Conservation (phyloP, 257 asterid species). For the Primulina eburnea region DNA sequence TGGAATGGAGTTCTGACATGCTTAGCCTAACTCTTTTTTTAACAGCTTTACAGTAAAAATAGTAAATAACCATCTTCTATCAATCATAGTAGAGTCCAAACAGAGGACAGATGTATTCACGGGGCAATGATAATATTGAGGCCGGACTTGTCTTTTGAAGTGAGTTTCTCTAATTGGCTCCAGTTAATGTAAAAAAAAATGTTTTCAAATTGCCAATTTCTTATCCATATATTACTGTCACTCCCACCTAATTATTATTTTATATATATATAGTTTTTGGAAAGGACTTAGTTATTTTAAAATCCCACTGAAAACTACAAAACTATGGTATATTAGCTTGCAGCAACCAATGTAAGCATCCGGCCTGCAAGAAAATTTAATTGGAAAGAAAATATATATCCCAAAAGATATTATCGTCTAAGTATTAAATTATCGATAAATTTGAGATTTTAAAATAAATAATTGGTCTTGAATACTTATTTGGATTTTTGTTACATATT, state of each 20-base stretch:
- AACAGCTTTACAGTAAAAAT: too few species aligned
- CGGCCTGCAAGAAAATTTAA: background rate
- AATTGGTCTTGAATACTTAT: background rate
- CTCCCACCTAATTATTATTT: background rate
- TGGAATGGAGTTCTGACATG: too few species aligned
- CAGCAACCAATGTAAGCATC: conserved; percentile 2
- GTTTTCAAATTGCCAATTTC: background rate
- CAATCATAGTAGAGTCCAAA: background rate
- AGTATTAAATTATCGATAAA: too few species aligned
- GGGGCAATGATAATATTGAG: background rate
- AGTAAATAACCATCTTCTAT: too few species aligned
- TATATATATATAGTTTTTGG: background rate
- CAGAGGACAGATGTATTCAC: background rate
- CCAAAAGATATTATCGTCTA: too few species aligned
- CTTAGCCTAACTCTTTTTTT: too few species aligned
- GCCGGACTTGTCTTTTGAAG: conserved; percentile 20
- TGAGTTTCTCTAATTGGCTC: background rate
- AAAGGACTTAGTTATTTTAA: background rate
- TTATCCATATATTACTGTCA: background rate
- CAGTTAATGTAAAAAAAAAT: background rate
- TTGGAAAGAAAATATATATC: too few species aligned
- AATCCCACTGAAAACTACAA: background rate
- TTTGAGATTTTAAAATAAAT: background rate
- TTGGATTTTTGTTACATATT: background rate
- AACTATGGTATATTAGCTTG: background rate